Conservation (phyloP, 2,329 filamentous ascomycete species). For the Parasarocladium wereldwijsianum region DNA sequence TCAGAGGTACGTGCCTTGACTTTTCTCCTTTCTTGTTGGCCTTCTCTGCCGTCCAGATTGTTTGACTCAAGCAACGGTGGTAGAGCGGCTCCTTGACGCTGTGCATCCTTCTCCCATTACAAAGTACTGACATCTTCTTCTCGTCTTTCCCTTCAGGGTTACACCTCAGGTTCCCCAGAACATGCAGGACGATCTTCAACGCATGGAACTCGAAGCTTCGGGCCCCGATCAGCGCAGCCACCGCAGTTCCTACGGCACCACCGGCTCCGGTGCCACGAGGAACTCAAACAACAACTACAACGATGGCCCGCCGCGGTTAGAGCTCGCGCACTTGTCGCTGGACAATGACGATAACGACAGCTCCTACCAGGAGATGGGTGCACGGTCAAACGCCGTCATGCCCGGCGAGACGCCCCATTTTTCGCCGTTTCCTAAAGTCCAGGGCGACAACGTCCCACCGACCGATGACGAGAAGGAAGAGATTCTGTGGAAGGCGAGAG, state of each 20-base stretch:
- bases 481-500: slow-evolving; percentile 70
- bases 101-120: slow-evolving; percentile 10
- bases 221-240: slow-evolving; percentile 11
- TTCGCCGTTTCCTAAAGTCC: slow-evolving; percentile 78
- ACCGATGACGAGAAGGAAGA: slow-evolving; percentile 90
- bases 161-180: slow-evolving; percentile 94
- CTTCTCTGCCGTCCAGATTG: background rate
- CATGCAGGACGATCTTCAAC: slow-evolving; percentile 87
- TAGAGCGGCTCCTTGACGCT: slow-evolving; percentile 13
- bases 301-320: slow-evolving; percentile 10
- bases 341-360: slow-evolving; percentile 21
- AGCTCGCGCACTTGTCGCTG: too few species aligned
- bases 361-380: slow-evolving; percentile 23
- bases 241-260: slow-evolving; percentile 22
- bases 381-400: slow-evolving; percentile 24
- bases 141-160: slow-evolving; percentile 41
- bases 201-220: slow-evolving; percentile 69
- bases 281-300: slow-evolving; percentile 8
- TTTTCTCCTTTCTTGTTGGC: slow-evolving; percentile 8
- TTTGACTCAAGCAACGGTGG: slow-evolving; percentile 8
- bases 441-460: slow-evolving; percentile 70
- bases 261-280: slow-evolving; percentile 12
- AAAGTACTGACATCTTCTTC: slow-evolving; percentile 19
- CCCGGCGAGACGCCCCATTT: slow-evolving; percentile 56
- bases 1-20: slow-evolving; percentile 32